Base-by-base conservation (phyloP, 2,329 filamentous ascomycete species). In the Hymenotorrendiella dingleyae region DNA sequence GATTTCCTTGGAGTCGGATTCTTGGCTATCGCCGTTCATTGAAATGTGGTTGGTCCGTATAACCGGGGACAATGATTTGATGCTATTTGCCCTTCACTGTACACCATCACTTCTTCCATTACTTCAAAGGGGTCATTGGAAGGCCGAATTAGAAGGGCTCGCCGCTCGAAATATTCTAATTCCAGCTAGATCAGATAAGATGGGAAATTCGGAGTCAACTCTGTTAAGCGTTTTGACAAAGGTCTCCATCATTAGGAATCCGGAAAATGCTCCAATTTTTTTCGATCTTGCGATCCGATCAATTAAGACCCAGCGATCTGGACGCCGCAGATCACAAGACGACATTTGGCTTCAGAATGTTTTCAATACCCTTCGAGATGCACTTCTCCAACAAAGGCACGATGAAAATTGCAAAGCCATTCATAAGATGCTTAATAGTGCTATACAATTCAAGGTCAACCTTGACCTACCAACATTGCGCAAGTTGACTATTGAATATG, bases 281-380 rank as follows among this genome's bases (percentile, higher is more conserved):
- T 68, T 72, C 38, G 65, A 70, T 40, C 63, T 70, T 43, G 67
- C 69, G 3, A 64, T 67, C 19, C 64, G 67, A 26, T 67, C 67
- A 26, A 61, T 72, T 12, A 67, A 57, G n/a, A 39, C 66, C 14
- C 60, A 67, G 43, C 62, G 66, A 43, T 63, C 64, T 9, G 67
- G 68, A 34, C 67, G 70, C 36, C 59, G 65, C 27, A 64, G 69
- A 49, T 64, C 63, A 6, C 56, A 64, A 19, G 72, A 75, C 54
- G 66, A 66, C 28, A 60, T 64, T 11, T 75, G 71, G 71, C 53
- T 76, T 37, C 69, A 72, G 53, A 64, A 63, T 3, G 56, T 72
- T n/a, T 73, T 73, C 42, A 62, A 65, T 19, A 46, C 51, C 2
- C 35, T 63, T 2, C 50, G 49, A 36, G 35, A 49, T 42, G 48